Conservation (phyloP, 176 grass and related monocot species). For the Carex pumila region DNA sequence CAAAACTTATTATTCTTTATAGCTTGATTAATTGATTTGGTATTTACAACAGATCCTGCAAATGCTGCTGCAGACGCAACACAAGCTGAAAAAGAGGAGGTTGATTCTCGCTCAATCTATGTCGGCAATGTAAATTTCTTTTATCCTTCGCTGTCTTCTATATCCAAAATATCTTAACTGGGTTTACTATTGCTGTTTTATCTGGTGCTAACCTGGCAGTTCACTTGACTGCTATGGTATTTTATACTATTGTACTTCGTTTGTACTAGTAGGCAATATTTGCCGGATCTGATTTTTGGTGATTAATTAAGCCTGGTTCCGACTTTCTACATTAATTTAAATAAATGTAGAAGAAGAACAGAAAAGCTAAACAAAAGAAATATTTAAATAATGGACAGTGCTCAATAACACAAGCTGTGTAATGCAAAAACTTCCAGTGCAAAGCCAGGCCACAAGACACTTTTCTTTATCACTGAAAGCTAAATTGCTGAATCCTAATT, state of each 20-base stretch:
- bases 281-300: not conserved
- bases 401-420: not conserved
- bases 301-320: not conserved
- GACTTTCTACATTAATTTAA: not conserved
- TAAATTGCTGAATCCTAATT: not conserved
- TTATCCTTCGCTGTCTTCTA: conserved; percentile 11
- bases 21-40: not conserved
- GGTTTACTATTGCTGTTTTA: not conserved
- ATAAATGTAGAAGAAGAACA: not conserved
- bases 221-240: not conserved
- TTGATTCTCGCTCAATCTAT: conserved; percentile 71
- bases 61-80: conserved; percentile 15
- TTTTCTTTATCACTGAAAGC: not conserved
- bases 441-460: not conserved
- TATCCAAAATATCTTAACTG: not conserved
- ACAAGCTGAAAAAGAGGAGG: conserved; percentile 51
- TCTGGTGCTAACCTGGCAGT: not conserved
- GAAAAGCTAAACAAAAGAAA: not conserved
- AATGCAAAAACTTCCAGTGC: not conserved
- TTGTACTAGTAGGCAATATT: conserved; percentile 1
- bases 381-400: not conserved
- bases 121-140: conserved; percentile 75
- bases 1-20: not conserved
- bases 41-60: conserved; percentile 17
- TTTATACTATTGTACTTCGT: not conserved